phyloP scores from a whole-genome alignment of 176 grass and related monocot species.

The Carex parvula region DNA sequence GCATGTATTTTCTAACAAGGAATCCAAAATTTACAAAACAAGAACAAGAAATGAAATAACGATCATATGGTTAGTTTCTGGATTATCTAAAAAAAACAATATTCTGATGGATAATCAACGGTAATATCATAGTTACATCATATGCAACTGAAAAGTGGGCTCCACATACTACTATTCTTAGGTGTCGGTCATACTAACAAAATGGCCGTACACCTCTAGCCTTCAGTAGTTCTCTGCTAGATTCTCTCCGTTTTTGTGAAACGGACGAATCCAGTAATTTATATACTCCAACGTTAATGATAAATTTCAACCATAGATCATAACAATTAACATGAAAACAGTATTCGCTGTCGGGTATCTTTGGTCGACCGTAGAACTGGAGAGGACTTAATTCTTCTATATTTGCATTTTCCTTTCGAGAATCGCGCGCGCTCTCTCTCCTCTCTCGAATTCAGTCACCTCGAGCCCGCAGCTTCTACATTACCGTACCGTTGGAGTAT shows the following conservation, averaged over 20 bases:
- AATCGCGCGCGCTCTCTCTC: slow-evolving; percentile 22
- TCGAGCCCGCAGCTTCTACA: too few relatives aligned
- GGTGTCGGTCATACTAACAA: neutral
- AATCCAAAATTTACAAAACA: neutral
- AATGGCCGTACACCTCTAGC: neutral
- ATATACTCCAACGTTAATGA: neutral
- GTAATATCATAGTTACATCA: neutral
- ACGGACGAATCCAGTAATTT: neutral
- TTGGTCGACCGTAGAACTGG: neutral
- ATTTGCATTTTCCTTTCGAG: slow-evolving; percentile 10
- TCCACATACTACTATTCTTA: neutral
- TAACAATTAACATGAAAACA: neutral
- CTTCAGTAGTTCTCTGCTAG: neutral
- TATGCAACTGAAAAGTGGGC: neutral
- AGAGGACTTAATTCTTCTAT: slow-evolving; percentile 8
- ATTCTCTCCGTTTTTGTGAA: neutral
- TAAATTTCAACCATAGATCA: neutral
- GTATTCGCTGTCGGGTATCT: neutral
- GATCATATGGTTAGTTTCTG: neutral
- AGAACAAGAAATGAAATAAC: neutral
- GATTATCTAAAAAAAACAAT: neutral
- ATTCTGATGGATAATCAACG: neutral
- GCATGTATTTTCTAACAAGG: too few relatives aligned
- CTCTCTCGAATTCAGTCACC: neutral
- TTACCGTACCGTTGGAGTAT: too few relatives aligned